Base-by-base conservation (phyloP, 2,329 filamentous ascomycete species). In the Paracamarosporium sp. region DNA sequence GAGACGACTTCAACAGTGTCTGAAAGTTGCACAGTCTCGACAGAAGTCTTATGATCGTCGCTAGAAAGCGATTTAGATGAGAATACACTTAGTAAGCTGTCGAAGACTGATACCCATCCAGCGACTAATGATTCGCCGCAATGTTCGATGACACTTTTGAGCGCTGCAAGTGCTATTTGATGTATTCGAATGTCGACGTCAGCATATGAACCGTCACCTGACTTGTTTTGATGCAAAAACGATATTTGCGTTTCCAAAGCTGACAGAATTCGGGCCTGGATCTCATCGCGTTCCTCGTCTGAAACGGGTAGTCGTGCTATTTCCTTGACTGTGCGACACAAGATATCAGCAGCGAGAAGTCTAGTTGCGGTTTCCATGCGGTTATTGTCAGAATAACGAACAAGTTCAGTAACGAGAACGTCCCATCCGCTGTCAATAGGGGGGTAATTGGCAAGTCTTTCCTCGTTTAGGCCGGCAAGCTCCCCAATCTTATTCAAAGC, bases 81-180 rank as follows among this genome's bases (percentile, higher is more conserved):
- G 67, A 97, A 97, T 2, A 94, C 90, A 68, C 88, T 93, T 62
- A 88, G 87, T 61, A 98, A 90, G 60, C 97, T 89, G 43, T 91
- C 88, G 64, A 99, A 95, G 0, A 92, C 88, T 47, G 92, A 85
- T 46, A 90, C 86, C 95, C 95, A 99, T 4, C 93, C 93, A 63
- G 87, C 88, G 13, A 90, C 82, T 5, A 98, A 83, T 0, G 87
- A 88, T 71, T 99, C 93, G 8, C 94, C 95, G 66, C 90, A 94
- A 61, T 93, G 90, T 70, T 98, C 94, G 1, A 99, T 83, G 20
- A 97, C 86, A 54, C 84, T 88, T 73, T 92, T 93, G 6, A 97
- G 80, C 0, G 90, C 89, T 62, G 96, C 92, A 1, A 97, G 83
- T 24, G 91, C 83, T 52, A 90, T 87, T 61, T 89, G 89, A 72